Evolutionary conservation across 2,329 filamentous ascomycete species (phyloP).

Genomic region (Calonectria montana): DNA sequence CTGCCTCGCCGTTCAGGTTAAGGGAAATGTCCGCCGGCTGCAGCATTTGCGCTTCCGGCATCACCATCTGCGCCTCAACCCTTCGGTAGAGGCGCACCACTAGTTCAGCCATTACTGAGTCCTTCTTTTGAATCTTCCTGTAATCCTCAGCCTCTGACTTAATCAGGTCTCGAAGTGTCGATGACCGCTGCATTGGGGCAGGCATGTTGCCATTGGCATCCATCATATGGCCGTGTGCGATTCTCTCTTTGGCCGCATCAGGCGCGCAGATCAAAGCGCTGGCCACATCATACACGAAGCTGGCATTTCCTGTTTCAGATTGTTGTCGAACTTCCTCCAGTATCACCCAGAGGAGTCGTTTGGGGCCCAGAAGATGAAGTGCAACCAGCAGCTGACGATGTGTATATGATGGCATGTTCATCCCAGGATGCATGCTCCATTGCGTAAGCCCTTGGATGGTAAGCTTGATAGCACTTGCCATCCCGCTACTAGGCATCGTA

Average conservation of each 20-base stretch:
- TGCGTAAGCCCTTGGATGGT: constrained; percentile 72
- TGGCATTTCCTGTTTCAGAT: constrained; percentile 67
- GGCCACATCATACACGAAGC: constrained; percentile 75
- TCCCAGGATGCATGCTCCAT: constrained; percentile 71
- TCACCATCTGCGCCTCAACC: constrained; percentile 73
- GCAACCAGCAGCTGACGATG: constrained; percentile 76
- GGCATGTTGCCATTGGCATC: constrained; percentile 51
- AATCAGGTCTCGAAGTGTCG: constrained; percentile 71
- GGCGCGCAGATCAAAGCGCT: constrained; percentile 77
- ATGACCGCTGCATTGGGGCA: constrained; percentile 55
- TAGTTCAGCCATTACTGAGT: constrained; percentile 68
- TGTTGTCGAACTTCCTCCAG: constrained; percentile 75
- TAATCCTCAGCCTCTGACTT: constrained; percentile 69
- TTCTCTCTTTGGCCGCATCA: constrained; percentile 60
- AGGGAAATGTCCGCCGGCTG: constrained; percentile 55
- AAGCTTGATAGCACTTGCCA: constrained; percentile 68
- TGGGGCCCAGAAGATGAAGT: constrained; percentile 70
- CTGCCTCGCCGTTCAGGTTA: constrained; percentile 52
- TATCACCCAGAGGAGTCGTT: constrained; percentile 69
- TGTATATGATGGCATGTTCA: constrained; percentile 74
- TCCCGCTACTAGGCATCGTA: constrained; percentile 63
- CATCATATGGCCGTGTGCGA: constrained; percentile 44
- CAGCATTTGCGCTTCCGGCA: constrained; percentile 55
- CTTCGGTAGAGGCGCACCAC: constrained; percentile 71
- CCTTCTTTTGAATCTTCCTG: constrained; percentile 65